Base-by-base conservation (phyloP, 2,329 filamentous ascomycete species). In the Ophiostoma populinum region DNA sequence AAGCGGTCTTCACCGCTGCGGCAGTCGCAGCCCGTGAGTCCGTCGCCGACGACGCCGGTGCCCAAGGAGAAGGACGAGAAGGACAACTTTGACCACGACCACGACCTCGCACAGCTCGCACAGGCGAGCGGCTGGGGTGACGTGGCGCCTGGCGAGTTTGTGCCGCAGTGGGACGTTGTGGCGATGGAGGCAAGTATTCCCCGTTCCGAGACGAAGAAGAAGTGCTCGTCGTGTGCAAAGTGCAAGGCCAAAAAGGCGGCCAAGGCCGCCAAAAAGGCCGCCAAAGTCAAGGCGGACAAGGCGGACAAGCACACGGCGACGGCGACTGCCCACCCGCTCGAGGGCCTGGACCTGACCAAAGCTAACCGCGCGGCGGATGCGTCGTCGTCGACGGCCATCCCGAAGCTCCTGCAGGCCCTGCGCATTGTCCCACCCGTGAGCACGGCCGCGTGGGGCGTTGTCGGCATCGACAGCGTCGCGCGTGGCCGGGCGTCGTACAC, bases 131-230 rank as follows among this genome's bases (percentile, higher is more conserved):
- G 12, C 32, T 42, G n/a, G n/a, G n/a, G n/a, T n/a, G n/a, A n/a
- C n/a, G n/a, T n/a, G n/a, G n/a, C n/a, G n/a, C n/a, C n/a, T n/a
- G n/a, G n/a, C n/a, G n/a, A n/a, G n/a, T n/a, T n/a, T n/a, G n/a
- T n/a, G 7, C 26, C 42, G 21, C 28, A 34, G 19, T 43, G 42
- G 42, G 42, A 43, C 32, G 25, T 36, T 11, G n/a, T n/a, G n/a
- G 35, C 21, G 5, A 39, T 43, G 29, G 36, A 39, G 40, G 42
- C 42, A 36, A 38, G 38, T 37, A n/a, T 28, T 11, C 38, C 28
- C 15, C 22, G 24, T n/a, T 7, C 17, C 8, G n/a, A 24, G 13
- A 18, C 17, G 26, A 24, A 13, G 21, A 13, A 13, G 15, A 31
- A 16, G 13, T 2, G n/a, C n/a, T n/a, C n/a, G n/a, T n/a, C n/a